Conservation (phyloP, 805 yeast genomes). For the Cyberlindnera petersonii region DNA sequence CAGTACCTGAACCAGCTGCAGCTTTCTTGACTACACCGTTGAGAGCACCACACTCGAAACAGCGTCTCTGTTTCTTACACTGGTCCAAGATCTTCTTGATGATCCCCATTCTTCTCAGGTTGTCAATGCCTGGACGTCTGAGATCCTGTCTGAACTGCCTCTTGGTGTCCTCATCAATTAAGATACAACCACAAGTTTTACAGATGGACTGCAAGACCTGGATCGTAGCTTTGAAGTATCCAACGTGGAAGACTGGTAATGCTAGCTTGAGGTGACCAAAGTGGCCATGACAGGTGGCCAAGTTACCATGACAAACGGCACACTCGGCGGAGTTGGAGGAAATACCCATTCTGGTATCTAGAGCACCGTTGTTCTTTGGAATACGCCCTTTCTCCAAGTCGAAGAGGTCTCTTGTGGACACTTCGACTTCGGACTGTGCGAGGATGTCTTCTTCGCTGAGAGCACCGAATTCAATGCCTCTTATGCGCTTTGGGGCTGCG, state of each 20-base stretch:
- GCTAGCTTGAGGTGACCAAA: constrained; percentile 94
- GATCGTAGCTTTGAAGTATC: constrained; percentile 89
- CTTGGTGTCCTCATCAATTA: constrained; percentile 70
- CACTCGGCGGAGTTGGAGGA: constrained; percentile 85
- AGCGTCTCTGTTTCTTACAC: constrained; percentile 91
- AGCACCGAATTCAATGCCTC: constrained; percentile 89
- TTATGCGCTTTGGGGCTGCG: constrained; percentile 83
- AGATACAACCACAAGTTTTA: constrained; percentile 76
- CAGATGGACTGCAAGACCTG: constrained; percentile 87
- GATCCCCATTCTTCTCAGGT: constrained; percentile 85
- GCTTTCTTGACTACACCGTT: constrained; percentile 98
- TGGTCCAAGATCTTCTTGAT: constrained; percentile 82
- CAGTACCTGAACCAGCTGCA: constrained; percentile 85
- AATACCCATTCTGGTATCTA: constrained; percentile 92
- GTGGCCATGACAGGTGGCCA: constrained; percentile 97
- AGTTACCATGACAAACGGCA: constrained; percentile 83
- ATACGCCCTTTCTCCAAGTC: constrained; percentile 85
- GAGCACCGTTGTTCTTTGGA: constrained; percentile 82
- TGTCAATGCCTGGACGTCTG: constrained; percentile 84
- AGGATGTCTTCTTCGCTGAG: constrained; percentile 87
- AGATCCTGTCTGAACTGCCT: constrained; percentile 71
- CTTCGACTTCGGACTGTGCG: constrained; percentile 92
- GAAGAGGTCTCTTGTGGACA: constrained; percentile 84
- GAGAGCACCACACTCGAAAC: constrained; percentile 79
- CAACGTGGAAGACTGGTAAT: constrained; percentile 95